Conservation (phyloP, 1,139 yeast species). For the Geotrichum aggregatum region DNA sequence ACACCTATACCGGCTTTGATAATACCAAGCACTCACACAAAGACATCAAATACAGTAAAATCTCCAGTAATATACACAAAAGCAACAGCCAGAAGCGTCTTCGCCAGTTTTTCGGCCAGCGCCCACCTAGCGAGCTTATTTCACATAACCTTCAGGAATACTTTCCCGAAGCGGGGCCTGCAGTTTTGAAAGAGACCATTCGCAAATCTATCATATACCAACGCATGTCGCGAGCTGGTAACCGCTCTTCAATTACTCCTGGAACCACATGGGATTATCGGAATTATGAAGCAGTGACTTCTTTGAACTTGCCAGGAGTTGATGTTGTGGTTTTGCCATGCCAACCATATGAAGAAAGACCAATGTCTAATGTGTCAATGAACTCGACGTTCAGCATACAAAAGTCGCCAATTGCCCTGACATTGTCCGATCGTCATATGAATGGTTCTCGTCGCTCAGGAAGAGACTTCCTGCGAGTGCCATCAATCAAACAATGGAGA, state of each 20-base stretch:
- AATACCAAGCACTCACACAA: background rate
- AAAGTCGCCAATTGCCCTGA: background rate
- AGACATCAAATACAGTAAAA: background rate
- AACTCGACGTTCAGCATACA: slow-evolving; percentile 4
- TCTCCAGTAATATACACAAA: background rate
- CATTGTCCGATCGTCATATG: too few relatives aligned
- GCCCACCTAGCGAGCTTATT: slow-evolving; percentile 91
- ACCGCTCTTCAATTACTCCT: slow-evolving; percentile 35
- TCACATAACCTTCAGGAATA: slow-evolving; percentile 86
- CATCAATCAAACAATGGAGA: background rate
- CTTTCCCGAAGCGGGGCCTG: slow-evolving; percentile 78
- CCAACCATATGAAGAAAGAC: background rate
- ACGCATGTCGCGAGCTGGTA: slow-evolving; percentile 39
- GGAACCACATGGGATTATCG: slow-evolving; percentile 26
- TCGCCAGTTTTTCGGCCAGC: slow-evolving; percentile 64
- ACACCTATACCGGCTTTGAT: slow-evolving; percentile 15
- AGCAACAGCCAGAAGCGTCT: slow-evolving; percentile 27
- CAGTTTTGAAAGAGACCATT: slow-evolving; percentile 72
- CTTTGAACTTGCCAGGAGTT: slow-evolving; percentile 35
- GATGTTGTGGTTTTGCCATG: slow-evolving; percentile 14
- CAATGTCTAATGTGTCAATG: slow-evolving; percentile 1
- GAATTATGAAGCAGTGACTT: slow-evolving; percentile 29
- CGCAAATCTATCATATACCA: slow-evolving; percentile 77
- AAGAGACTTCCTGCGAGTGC: too few relatives aligned
- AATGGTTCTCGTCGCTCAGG: too few relatives aligned